These are phyloP conservation scores for Pleurotus tuoliensis DNA, from an alignment of 768 basidiomycete genomes.

Conservation along the genomic window DNA sequence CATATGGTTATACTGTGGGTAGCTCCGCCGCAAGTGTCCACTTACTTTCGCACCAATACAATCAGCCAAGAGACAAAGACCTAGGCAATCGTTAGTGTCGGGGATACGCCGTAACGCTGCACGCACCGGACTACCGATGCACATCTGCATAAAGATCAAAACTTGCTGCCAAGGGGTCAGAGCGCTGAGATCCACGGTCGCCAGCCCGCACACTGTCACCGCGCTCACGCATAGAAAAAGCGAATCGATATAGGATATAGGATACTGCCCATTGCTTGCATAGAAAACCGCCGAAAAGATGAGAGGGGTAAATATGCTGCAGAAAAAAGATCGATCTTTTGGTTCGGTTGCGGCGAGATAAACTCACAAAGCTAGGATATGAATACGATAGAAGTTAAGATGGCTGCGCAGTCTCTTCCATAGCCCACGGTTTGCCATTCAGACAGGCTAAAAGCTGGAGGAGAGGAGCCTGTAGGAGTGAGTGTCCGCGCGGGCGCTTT, in stretches of 20 bases:
- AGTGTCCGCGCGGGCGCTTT: no score
- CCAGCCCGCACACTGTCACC: conserved; percentile 75
- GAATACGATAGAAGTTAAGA: conserved; percentile 67
- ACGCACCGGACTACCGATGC: conserved; percentile 68
- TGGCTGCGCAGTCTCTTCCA: conserved; percentile 35
- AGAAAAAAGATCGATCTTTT: conserved; percentile 7
- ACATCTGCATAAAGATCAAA: conserved; percentile 76
- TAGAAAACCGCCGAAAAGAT: conserved; percentile 79
- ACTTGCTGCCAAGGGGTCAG: conserved; percentile 69
- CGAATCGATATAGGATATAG: conserved; percentile 71
- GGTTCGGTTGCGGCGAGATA: neutral
- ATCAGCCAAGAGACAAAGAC: conserved; percentile 59
- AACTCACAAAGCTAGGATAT: conserved; percentile 59
- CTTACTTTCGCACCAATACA: conserved; percentile 71
- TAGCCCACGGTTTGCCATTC: conserved; percentile 5
- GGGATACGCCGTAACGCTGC: neutral
- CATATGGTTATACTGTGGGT: neutral
- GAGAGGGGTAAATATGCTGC: conserved; percentile 74
- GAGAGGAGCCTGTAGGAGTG: no score
- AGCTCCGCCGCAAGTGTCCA: conserved; percentile 7
- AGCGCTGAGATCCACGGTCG: conserved; percentile 63
- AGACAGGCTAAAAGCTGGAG: neutral
- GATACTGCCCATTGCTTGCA: conserved; percentile 71
- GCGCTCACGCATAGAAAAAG: conserved; percentile 77
- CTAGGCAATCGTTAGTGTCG: neutral